Percentiles rank a stretch among this genome's conserved stretches.
phyloP scores from a whole-genome alignment of 805 yeast genomes.

The Wickerhamiella brachini region DNA sequence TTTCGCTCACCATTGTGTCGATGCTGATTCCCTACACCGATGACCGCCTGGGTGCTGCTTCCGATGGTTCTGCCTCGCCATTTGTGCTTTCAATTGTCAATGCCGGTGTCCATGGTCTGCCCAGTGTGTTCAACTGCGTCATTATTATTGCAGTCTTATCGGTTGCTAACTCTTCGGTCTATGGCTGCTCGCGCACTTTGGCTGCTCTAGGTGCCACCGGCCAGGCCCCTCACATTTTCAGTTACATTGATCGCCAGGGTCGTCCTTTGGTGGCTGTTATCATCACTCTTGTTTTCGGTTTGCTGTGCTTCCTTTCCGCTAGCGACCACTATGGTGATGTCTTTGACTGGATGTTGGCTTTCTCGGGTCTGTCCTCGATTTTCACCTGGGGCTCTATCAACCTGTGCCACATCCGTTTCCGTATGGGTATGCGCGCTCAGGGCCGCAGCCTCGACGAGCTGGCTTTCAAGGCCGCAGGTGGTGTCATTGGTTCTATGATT shows the following conservation, averaged over 20 bases:
- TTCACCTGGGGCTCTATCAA: slow-evolving; percentile 54
- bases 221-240: slow-evolving; percentile 42
- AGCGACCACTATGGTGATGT: slow-evolving; percentile 38
- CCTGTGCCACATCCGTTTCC: slow-evolving; percentile 45
- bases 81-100: slow-evolving; percentile 57
- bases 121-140: slow-evolving; percentile 54
- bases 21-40: slow-evolving; percentile 51
- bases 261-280: slow-evolving; percentile 49
- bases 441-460: slow-evolving; percentile 41
- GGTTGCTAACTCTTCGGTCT: slow-evolving; percentile 62
- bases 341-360: slow-evolving; percentile 50
- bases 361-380: slow-evolving; percentile 48
- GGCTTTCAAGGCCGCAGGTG: slow-evolving; percentile 43
- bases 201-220: slow-evolving; percentile 52
- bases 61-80: slow-evolving; percentile 58
- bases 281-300: slow-evolving; percentile 39
- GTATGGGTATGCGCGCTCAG: slow-evolving; percentile 46
- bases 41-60: slow-evolving; percentile 31
- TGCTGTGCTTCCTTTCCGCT: slow-evolving; percentile 44
- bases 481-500: slow-evolving; percentile 44
- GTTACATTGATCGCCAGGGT: slow-evolving; percentile 52
- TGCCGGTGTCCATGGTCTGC: slow-evolving; percentile 52
- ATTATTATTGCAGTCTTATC: slow-evolving; percentile 54
- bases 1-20: slow-evolving; percentile 38
- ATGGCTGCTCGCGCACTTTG: slow-evolving; percentile 53